These are phyloP conservation scores for Trichomonas gallinae DNA, from an alignment of 208 protist genomes.

Conservation along the genomic window DNA sequence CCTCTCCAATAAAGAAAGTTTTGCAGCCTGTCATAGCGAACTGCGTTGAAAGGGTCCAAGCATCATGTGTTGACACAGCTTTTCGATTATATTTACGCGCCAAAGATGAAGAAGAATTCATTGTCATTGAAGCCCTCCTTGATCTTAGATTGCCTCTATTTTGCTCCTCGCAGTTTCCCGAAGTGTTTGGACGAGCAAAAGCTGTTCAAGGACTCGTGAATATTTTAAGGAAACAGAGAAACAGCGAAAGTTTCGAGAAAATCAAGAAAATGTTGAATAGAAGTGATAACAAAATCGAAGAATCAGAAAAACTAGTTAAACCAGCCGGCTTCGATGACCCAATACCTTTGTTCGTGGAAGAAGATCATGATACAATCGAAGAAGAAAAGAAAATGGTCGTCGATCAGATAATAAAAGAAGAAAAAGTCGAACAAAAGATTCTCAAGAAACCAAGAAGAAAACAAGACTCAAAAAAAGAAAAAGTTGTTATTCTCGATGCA, in stretches of 20 bases:
- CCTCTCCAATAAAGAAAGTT: neutral
- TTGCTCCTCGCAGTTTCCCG: neutral
- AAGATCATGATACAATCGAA: neutral
- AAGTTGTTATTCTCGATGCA: neutral
- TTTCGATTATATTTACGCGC: neutral
- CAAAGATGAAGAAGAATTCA: neutral
- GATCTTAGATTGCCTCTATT: neutral
- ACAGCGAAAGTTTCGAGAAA: neutral
- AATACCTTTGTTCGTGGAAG: neutral
- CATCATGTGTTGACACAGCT: neutral
- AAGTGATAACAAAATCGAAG: neutral
- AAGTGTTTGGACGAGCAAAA: neutral
- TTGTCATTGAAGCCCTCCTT: neutral
- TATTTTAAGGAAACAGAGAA: neutral
- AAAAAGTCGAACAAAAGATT: neutral
- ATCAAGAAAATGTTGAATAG: neutral
- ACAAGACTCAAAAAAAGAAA: neutral
- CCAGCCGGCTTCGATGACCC: neutral
- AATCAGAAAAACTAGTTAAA: neutral
- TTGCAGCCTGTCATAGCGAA: neutral
- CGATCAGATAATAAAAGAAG: neutral
- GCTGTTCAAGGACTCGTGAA: neutral
- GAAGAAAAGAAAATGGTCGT: neutral
- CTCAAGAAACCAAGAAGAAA: neutral
- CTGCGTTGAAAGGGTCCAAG: neutral